Evolutionary conservation across 2,329 filamentous ascomycete genomes (phyloP).

Genomic region (Neofusicoccum sp.): DNA sequence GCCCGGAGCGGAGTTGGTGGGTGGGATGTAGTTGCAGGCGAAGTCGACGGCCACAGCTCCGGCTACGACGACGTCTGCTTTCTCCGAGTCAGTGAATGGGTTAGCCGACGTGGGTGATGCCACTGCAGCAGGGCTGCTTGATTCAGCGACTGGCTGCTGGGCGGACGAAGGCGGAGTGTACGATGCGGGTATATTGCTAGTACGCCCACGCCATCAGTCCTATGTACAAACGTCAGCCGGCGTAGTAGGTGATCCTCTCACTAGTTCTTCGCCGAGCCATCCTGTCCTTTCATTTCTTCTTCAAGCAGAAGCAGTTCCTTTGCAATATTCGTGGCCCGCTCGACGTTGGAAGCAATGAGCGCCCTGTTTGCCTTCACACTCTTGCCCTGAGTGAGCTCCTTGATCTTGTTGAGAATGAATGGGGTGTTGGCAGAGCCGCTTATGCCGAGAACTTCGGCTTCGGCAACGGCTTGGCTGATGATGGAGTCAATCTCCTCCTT

Average conservation of each 20-base stretch:
- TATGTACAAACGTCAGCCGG: slow-evolving; percentile 30
- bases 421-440: slow-evolving; percentile 81
- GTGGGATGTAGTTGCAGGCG: slow-evolving; percentile 73
- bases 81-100: slow-evolving; percentile 23
- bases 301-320: slow-evolving; percentile 63
- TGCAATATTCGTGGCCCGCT: slow-evolving; percentile 65
- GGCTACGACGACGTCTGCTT: slow-evolving; percentile 74
- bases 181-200: slow-evolving; percentile 21
- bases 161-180: neutral
- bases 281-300: slow-evolving; percentile 27
- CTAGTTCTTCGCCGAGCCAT: slow-evolving; percentile 6
- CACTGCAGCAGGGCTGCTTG: slow-evolving; percentile 14
- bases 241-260: slow-evolving; percentile 14
- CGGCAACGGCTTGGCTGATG: slow-evolving; percentile 43
- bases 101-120: neutral
- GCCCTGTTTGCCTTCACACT: slow-evolving; percentile 76
- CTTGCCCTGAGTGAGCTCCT: slow-evolving; percentile 71
- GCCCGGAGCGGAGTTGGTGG: slow-evolving; percentile 38
- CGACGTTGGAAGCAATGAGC: slow-evolving; percentile 68
- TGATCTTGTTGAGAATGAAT: slow-evolving; percentile 77
- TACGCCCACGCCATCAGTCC: slow-evolving; percentile 15
- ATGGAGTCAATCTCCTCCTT: slow-evolving; percentile 50
- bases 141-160: neutral
- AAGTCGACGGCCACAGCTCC: slow-evolving; percentile 90
- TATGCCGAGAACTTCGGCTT: slow-evolving; percentile 46